These are phyloP conservation scores for Dacryopinax spathularia DNA, from an alignment of 768 basidiomycete species.

Conservation along the genomic window DNA sequence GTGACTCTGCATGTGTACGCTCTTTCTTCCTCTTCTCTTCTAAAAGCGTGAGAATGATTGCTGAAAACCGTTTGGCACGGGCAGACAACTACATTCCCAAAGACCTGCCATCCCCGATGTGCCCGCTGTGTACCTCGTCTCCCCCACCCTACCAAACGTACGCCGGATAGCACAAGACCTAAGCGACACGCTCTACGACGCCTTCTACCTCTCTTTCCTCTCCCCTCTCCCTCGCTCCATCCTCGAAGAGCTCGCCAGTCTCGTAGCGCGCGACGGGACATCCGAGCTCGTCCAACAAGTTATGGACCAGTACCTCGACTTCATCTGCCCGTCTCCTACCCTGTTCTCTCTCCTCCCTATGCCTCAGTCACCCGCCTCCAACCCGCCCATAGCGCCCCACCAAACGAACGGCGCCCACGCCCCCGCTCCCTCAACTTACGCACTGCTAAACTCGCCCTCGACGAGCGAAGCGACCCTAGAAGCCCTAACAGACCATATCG, in stretches of 20 bases:
- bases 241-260: conserved; percentile 83
- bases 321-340: conserved; percentile 82
- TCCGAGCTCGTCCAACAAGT: conserved; percentile 76
- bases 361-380: conserved; percentile 30
- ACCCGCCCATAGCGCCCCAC: conserved; percentile 22
- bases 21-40: conserved; percentile 10
- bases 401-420: conserved; percentile 20
- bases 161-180: conserved; percentile 87
- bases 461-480: conserved; percentile 86
- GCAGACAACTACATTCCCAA: conserved; percentile 76
- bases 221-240: conserved; percentile 78
- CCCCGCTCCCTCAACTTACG: conserved; percentile 48
- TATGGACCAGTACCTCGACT: conserved; percentile 92
- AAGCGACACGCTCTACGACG: conserved; percentile 75
- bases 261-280: conserved; percentile 71
- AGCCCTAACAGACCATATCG: conserved; percentile 80
- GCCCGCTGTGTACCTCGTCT: conserved; percentile 91
- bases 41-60: background rate
- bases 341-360: conserved; percentile 69
- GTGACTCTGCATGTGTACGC: conserved; percentile 97
- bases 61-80: background rate
- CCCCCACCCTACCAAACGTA: conserved; percentile 76
- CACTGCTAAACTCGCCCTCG: conserved; percentile 77
- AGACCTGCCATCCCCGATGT: conserved; percentile 88
- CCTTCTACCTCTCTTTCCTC: conserved; percentile 89